Evolutionary conservation across 2,329 filamentous ascomycete species (phyloP), one percentile per base, ranked within the genome.

Genomic region (Diaporthe sp.): DNA sequence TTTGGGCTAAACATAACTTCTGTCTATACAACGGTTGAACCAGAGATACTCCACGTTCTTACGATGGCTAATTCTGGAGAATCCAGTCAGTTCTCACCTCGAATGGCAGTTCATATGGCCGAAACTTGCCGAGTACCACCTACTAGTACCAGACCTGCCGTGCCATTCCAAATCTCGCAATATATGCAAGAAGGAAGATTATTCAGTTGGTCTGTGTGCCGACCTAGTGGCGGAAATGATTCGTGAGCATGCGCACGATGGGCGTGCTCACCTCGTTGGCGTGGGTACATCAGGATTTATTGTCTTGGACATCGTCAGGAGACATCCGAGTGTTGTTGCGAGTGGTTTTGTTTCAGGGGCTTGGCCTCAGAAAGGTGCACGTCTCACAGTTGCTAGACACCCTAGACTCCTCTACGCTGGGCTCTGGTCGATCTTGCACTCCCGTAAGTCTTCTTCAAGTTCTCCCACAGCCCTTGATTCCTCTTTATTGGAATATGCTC

Each of bases 61-160:
- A 13, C 61, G 2, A 50, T 25, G 10, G 30, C 61, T 67, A 52
- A 67, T 38, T 13, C 4, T 3, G 22, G 33, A 38, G 22, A 50
- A 6, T 52, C 13, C 52, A 67, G 61, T 87, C 38, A 87, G 86
- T 6, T 85, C 84, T 47, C 80, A 82, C 17, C 79, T 82, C 45
- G 86, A 88, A 79, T 89, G 86, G 84, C 73, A 79, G 4, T 77
- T 81, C 71, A 82, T 85, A 58, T 80, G 80, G 66, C 80, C 82
- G 22, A 80, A 81, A 71, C 78, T 86, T 3, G 50, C 78, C 1
- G 79, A 82, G 60, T 85, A 85, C 76, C 84, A 85, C 76, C 78
- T 86, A 17, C 80, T 86, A 12, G 74, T 83, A 5, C 81, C 82
- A 40, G 84, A 86, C 76, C 77, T 86, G 12, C 83, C 83, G 5